Base-by-base conservation (phyloP, 768 basidiomycete genomes). In the Heimioporus sp. region DNA sequence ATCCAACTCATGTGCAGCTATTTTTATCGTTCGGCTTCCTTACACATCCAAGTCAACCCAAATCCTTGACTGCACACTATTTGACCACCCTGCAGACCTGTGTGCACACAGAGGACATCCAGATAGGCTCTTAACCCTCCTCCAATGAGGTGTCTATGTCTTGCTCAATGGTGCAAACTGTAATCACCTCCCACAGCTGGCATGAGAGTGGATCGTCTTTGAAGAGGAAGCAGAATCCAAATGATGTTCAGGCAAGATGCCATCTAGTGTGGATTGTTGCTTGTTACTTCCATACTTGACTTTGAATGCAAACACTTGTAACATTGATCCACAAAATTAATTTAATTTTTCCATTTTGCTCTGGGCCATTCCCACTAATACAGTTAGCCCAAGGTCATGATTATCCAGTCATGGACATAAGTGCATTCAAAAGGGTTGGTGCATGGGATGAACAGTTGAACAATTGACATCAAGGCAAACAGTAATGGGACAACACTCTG, bases 51-150 rank as follows among this genome's bases (percentile, higher is more conserved):
- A n/a, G 90, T 67, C 58, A 82, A 36, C 80, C 90, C 0, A 94
- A 98, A 73, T 91, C 90, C 2, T 81, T 82, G 16, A 86, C 86
- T 42, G 83, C 95, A 15, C 94, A 94, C 0, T 97, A 86, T 70
- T 77, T 97, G 24, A 88, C 90, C 1, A 73, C 78, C 10, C 77
- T 98, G 1, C 87, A 90, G 63, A 77, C 79, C 36, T 83, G 89
- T 45, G 80, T 92, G 3, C 81, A 78, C 62, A 71, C 78, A 3
- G 87, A 90, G 43, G 87, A 85, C 11, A 82, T 98, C 44, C 85
- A 89, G 65, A 80, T 95, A 17, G 88, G 94, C 39, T 89, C 87
- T 31, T 92, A 90, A 69, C 84, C 86, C 75, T 81, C 28, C 66
- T 85, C 43, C 61, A 70, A 49, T 69, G 66, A 37, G 87, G 86